Percentiles rank a stretch among this genome's conserved stretches.
These are phyloP conservation scores for Xylaria flabelliformis DNA, from an alignment of 495 filamentous ascomycete species.

Conservation along the genomic window DNA sequence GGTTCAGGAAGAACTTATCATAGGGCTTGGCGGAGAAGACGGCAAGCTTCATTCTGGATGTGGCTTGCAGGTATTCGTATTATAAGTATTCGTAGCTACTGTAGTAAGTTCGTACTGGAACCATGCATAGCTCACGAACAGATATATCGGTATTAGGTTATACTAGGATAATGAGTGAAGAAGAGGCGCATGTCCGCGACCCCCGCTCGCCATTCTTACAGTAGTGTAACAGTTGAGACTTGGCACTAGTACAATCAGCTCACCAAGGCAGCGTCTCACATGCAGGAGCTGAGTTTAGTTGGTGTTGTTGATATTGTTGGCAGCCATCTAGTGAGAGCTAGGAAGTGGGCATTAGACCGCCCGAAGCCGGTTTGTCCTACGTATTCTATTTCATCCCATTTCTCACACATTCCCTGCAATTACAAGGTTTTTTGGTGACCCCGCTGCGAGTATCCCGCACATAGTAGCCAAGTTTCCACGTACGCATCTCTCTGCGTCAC, in stretches of 20 bases:
- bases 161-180: not conserved
- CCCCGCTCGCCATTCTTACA: not conserved
- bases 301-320: not conserved
- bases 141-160: not conserved
- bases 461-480: no score
- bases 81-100: not conserved
- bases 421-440: no score
- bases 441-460: no score
- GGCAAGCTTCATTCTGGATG: constrained; percentile 58
- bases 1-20: constrained; percentile 59
- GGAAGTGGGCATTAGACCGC: no score
- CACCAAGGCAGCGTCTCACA: not conserved
- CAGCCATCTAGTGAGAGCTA: no score
- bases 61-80: not conserved
- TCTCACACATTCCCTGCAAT: no score
- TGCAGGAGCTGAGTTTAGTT: not conserved
- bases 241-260: not conserved
- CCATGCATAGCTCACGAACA: not conserved
- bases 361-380: no score
- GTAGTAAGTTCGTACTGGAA: not conserved
- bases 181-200: not conserved
- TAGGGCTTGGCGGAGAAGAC: constrained; percentile 70
- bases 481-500: no score
- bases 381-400: no score
- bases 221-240: not conserved